Percentiles rank a stretch among this genome's conserved stretches.
These are phyloP conservation scores for Fusarium lateritium DNA, from an alignment of 2,329 filamentous ascomycete genomes.

Conservation along the genomic window DNA sequence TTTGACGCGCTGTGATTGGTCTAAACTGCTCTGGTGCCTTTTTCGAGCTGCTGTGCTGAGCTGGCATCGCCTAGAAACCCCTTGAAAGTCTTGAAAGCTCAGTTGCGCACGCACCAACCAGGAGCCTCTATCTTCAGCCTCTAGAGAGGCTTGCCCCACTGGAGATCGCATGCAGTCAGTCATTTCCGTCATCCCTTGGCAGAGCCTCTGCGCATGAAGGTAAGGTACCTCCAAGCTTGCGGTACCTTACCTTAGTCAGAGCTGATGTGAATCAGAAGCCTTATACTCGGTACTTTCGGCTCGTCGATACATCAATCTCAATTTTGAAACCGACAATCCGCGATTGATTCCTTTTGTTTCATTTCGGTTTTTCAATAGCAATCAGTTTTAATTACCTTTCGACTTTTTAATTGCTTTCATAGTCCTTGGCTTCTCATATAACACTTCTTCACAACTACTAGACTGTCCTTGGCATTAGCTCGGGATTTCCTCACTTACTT, in stretches of 20 bases:
- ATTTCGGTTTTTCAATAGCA: background rate
- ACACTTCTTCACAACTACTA: background rate
- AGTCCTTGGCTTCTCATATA: background rate
- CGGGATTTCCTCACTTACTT: background rate
- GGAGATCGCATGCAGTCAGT: conserved; percentile 37
- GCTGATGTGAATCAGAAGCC: conserved; percentile 10
- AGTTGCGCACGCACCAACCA: conserved; percentile 28
- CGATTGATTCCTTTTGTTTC: conserved; percentile 1
- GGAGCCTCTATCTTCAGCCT: conserved; percentile 20
- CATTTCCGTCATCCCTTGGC: background rate
- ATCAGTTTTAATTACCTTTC: background rate
- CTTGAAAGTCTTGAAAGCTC: conserved; percentile 34
- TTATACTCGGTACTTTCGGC: conserved; percentile 21
- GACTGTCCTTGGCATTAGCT: too few species aligned
- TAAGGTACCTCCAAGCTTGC: conserved; percentile 37
- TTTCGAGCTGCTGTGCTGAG: conserved; percentile 42
- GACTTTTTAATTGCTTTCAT: too few species aligned
- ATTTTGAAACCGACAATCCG: conserved; percentile 1
- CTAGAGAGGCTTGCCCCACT: conserved; percentile 25
- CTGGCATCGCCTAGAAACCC: conserved; percentile 45
- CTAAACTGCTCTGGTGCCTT: conserved; percentile 2
- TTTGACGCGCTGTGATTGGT: conserved; percentile 44
- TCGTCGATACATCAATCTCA: conserved; percentile 23
- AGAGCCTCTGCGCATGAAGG: conserved; percentile 33
- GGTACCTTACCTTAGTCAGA: conserved; percentile 44